Evolutionary conservation across 345 rosid species (phyloP).

Genomic region (Aquilaria malaccensis): DNA sequence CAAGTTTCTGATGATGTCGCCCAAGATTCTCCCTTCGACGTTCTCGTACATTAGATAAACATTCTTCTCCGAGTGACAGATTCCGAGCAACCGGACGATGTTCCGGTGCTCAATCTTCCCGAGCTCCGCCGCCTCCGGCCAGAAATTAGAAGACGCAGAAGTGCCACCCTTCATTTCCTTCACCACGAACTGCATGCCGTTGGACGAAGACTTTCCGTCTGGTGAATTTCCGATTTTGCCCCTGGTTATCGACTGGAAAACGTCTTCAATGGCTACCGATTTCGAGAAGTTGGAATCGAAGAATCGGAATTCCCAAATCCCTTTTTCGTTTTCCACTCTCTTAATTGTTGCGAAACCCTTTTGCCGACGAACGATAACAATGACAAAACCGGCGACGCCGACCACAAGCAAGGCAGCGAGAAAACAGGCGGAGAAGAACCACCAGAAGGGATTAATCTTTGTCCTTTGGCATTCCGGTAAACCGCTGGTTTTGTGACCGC

Average conservation of each 20-base stretch:
- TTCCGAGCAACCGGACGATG: conserved; percentile 43
- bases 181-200: conserved; percentile 32
- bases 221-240: conserved; percentile 23
- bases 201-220: conserved; percentile 25
- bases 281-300: conserved; percentile 41
- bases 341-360: conserved; percentile 29
- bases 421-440: conserved; percentile 37
- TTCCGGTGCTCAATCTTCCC: conserved; percentile 53
- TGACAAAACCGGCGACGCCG: conserved; percentile 21
- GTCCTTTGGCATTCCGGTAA: conserved; percentile 49
- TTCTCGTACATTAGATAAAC: conserved; percentile 48
- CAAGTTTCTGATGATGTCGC: conserved; percentile 34
- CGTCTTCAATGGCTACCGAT: conserved; percentile 29
- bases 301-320: conserved; percentile 60
- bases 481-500: conserved; percentile 29
- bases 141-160: conserved; percentile 26
- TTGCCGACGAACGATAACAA: conserved; percentile 26
- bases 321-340: conserved; percentile 59
- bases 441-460: conserved; percentile 32
- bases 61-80: conserved; percentile 41
- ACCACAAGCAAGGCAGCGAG: conserved; percentile 31
- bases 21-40: conserved; percentile 45
- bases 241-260: conserved; percentile 35
- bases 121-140: conserved; percentile 24
- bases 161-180: conserved; percentile 29